Conservation (phyloP, 2,329 filamentous ascomycete species). For the Trichophyton schoenleinii region DNA sequence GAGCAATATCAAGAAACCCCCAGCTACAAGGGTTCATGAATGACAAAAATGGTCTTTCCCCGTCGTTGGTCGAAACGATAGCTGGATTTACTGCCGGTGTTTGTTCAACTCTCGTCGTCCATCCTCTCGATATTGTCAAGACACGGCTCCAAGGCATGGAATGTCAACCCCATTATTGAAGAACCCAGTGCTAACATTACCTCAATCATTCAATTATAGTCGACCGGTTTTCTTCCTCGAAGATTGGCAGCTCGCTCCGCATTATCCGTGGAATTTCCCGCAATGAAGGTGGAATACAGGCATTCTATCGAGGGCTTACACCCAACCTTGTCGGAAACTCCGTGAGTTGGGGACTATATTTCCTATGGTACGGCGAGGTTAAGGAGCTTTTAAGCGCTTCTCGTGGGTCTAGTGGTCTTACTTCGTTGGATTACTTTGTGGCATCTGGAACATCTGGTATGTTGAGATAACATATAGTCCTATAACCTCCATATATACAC, state of each 20-base stretch:
- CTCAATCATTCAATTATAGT: constrained; percentile 36
- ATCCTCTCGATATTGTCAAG: constrained; percentile 92
- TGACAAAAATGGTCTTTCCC: constrained; percentile 48
- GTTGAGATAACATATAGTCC: constrained; percentile 8
- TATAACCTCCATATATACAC: neutral
- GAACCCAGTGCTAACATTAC: constrained; percentile 9
- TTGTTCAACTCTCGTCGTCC: constrained; percentile 71
- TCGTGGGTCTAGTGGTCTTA: constrained; percentile 32
- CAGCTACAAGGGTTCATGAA: constrained; percentile 27
- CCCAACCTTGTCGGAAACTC: constrained; percentile 89
- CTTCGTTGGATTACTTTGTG: constrained; percentile 63
- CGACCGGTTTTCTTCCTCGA: constrained; percentile 38
- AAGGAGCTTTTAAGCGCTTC: constrained; percentile 41
- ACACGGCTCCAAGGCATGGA: constrained; percentile 74
- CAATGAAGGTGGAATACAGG: constrained; percentile 47
- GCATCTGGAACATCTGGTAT: constrained; percentile 53
- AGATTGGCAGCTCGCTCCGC: constrained; percentile 41
- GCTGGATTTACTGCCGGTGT: constrained; percentile 84
- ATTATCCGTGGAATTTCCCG: constrained; percentile 41
- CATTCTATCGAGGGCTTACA: constrained; percentile 77
- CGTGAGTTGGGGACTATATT: constrained; percentile 83
- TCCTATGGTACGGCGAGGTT: constrained; percentile 56
- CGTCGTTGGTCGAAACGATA: constrained; percentile 72
- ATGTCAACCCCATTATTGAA: constrained; percentile 5
- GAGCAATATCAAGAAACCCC: neutral